These are phyloP conservation scores for Crucibulum laeve DNA, from an alignment of 768 basidiomycete genomes.

Conservation along the genomic window DNA sequence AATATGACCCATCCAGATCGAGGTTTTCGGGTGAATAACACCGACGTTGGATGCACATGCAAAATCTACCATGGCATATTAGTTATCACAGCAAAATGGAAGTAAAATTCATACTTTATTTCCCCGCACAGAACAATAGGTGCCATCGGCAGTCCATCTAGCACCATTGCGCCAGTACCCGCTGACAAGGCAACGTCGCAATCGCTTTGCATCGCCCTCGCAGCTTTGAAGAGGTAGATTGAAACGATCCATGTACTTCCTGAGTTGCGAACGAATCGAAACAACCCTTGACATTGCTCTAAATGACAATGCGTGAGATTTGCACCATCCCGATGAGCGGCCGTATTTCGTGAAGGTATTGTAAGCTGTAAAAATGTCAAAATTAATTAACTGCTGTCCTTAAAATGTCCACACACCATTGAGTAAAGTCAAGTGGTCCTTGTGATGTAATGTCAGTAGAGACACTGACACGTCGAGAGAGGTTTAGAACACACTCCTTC, in stretches of 20 bases:
- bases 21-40: conserved; percentile 90
- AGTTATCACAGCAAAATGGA: background rate
- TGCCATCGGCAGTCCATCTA: conserved; percentile 87
- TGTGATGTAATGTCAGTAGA: background rate
- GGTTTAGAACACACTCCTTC: conserved; percentile 71
- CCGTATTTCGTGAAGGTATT: conserved; percentile 88
- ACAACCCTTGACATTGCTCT: conserved; percentile 91
- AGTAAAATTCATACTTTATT: conserved; percentile 53
- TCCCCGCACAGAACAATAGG: conserved; percentile 85
- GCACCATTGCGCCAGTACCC: conserved; percentile 96
- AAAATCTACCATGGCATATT: conserved; percentile 48
- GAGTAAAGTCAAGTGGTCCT: conserved; percentile 94
- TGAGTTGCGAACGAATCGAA: conserved; percentile 91
- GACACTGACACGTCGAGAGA: background rate
- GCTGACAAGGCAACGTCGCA: conserved; percentile 85
- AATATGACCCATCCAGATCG: conserved; percentile 91
- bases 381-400: background rate
- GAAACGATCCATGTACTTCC: conserved; percentile 93
- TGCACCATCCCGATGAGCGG: conserved; percentile 89
- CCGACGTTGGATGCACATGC: conserved; percentile 91
- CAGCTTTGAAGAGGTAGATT: conserved; percentile 80
- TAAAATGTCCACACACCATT: conserved; percentile 55
- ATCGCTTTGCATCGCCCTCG: conserved; percentile 77
- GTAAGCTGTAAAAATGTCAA: conserved; percentile 56
- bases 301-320: conserved; percentile 87